Evolutionary conservation across 257 asterid genomes (phyloP), one percentile per base, ranked within the genome.

Genomic region (Vinca minor): DNA sequence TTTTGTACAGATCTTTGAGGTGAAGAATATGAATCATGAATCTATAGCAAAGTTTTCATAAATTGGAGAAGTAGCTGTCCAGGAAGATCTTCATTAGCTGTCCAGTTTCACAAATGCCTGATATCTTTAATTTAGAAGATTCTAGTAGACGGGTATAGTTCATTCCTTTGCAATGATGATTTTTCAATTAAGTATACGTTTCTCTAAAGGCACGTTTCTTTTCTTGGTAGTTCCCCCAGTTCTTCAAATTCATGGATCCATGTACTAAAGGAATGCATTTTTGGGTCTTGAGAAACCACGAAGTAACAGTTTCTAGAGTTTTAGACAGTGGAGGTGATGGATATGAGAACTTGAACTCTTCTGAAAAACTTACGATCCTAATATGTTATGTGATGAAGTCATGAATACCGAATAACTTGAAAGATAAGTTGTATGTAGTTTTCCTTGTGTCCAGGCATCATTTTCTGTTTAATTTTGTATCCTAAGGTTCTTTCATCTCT

Each of bases 341-440:
- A 38, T 88, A 80, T 55, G 92, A 85, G 79, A 67, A 74, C 55
- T 69, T 88, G 69, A 66, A 29, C 71, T 71, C 87, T 74, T 78
- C 98, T 0, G 70, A 79, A 65, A 88, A 83, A 81, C 93, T 88
- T 46, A 75, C 55, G 72, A 75, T 91, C 63, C 68, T 91, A 46
- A 80, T 59, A 28, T 84, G 75, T 65, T 91, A 36, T 91, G 94
- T 53, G 98, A 91, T 69, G 96, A 92, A 75, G 71, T 92, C 67
- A 88, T 87, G 69, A 88, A 69, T 71, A 87, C 95, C 41, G 79
- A 39, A 96, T 92, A 79, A 66, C 82, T 69, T 49, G 1, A 13
- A n/a, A 48, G 14, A 31, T 5, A 39, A 15, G 20, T 23, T 35
- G 28, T 21, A 18, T 18, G 53, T 12, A 29, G 26, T 12, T 47